Conservation (phyloP, 2,329 filamentous ascomycete species). For the Exserohilum turcica region DNA sequence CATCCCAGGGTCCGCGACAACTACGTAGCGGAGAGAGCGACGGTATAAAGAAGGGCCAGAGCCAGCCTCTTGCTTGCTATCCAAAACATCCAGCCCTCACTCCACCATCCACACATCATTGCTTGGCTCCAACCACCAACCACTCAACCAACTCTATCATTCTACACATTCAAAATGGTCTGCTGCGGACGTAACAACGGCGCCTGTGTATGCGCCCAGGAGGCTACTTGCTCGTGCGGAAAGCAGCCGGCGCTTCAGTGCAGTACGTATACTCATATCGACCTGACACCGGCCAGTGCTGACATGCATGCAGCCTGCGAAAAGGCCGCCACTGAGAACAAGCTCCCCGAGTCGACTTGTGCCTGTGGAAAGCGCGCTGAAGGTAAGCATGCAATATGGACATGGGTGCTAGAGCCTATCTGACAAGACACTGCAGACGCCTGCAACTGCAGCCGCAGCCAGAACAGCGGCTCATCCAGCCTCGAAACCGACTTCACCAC, state of each 20-base stretch:
- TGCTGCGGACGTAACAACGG: constrained; percentile 65
- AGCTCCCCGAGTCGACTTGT: constrained; percentile 69
- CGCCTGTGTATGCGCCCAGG: constrained; percentile 62
- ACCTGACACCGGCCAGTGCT: constrained; percentile 15
- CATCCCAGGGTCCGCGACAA: constrained; percentile 24
- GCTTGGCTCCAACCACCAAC: background rate
- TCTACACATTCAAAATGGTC: constrained; percentile 47
- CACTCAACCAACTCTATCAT: constrained; percentile 6
- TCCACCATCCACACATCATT: constrained; percentile 5
- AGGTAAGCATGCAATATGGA: constrained; percentile 54
- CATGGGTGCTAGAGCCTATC: background rate
- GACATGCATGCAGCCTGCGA: constrained; percentile 61
- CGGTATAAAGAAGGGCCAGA: constrained; percentile 28
- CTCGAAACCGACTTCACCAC: constrained; percentile 89
- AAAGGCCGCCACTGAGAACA: constrained; percentile 77
- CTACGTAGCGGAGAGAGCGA: constrained; percentile 14
- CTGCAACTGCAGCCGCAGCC: constrained; percentile 82
- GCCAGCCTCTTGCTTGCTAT: constrained; percentile 9
- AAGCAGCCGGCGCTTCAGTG: constrained; percentile 86
- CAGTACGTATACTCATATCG: constrained; percentile 51
- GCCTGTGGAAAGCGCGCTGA: constrained; percentile 76
- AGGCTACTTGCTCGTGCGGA: constrained; percentile 82
- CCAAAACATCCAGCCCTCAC: constrained; percentile 9
- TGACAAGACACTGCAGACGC: constrained; percentile 35
- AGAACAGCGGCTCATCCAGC: constrained; percentile 64